A percentile compares a stretch with the other conserved stretches of the same genome.
phyloP scores from a whole-genome alignment of 1,284 basidiomycete genomes.

The Xerocomus alliaceus region DNA sequence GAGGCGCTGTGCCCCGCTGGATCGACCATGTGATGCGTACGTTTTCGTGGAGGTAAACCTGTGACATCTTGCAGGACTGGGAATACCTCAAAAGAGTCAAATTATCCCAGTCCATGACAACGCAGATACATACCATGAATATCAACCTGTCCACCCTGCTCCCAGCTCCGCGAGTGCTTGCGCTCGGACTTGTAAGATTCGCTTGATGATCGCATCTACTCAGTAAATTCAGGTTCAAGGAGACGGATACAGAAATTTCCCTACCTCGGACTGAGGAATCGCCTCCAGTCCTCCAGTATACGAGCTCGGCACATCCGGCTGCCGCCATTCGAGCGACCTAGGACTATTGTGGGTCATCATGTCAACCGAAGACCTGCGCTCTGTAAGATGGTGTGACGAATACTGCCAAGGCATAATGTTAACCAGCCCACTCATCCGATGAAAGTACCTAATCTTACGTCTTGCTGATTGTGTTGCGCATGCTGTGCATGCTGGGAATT shows the following conservation, averaged over 20 bases:
- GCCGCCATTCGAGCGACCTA: conserved; percentile 60
- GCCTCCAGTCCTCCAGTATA: conserved; percentile 51
- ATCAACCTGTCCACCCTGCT: conserved; percentile 53
- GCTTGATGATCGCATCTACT: conserved; percentile 47
- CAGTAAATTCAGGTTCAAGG: conserved; percentile 40
- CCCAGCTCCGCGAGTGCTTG: conserved; percentile 67
- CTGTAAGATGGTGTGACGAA: conserved; percentile 43
- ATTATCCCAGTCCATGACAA: conserved; percentile 26
- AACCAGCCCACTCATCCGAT: conserved; percentile 27
- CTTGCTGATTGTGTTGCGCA: conserved; percentile 40
- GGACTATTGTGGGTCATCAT: conserved; percentile 47
- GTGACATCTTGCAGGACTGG: conserved; percentile 52
- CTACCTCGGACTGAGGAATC: conserved; percentile 59
- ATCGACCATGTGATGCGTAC: conserved; percentile 65
- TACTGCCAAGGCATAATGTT: conserved; percentile 35
- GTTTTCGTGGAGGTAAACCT: conserved; percentile 62
- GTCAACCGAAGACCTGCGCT: conserved; percentile 41
- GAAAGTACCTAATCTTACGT: conserved; percentile 38
- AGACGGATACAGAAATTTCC: conserved; percentile 26
- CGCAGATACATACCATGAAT: conserved; percentile 32
- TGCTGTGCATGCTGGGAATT: conserved; percentile 41
- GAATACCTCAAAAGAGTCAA: conserved; percentile 20
- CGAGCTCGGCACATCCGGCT: conserved; percentile 53
- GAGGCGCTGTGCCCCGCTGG: conserved; percentile 49
- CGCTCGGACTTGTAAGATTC: conserved; percentile 54